A percentile compares a stretch with the other conserved stretches of the same genome.
Conservation (phyloP, 2,329 filamentous ascomycete genomes). For the Ceratocystiopsis brevicomis region DNA sequence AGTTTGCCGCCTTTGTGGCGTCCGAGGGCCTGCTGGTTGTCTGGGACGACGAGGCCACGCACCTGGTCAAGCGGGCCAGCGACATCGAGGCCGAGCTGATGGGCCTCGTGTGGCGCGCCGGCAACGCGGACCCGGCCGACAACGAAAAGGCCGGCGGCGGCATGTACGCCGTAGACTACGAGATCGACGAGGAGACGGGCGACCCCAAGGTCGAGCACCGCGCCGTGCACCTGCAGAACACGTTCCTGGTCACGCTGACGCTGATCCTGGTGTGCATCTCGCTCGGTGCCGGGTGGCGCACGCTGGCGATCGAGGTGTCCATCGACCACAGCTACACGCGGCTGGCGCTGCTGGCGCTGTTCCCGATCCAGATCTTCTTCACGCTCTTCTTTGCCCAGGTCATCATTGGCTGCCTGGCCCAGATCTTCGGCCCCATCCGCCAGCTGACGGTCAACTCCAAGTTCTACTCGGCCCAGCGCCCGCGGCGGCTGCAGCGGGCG, state of each 20-base stretch:
- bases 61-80: slow-evolving; percentile 49
- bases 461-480: slow-evolving; percentile 59
- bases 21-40: slow-evolving; percentile 53
- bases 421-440: slow-evolving; percentile 56
- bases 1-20: slow-evolving; percentile 63
- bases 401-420: slow-evolving; percentile 55
- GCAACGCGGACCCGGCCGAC: slow-evolving; percentile 30
- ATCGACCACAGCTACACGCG: slow-evolving; percentile 45
- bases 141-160: slow-evolving; percentile 22
- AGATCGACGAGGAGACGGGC: slow-evolving; percentile 55
- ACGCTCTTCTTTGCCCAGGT: slow-evolving; percentile 68
- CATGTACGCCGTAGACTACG: slow-evolving; percentile 23
- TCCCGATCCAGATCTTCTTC: slow-evolving; percentile 61
- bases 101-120: slow-evolving; percentile 54
- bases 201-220: slow-evolving; percentile 44
- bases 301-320: slow-evolving; percentile 48
- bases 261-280: slow-evolving; percentile 45
- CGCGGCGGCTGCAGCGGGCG: slow-evolving; percentile 36
- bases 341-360: slow-evolving; percentile 44
- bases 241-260: slow-evolving; percentile 47
- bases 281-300: slow-evolving; percentile 49
- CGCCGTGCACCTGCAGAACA: slow-evolving; percentile 50
- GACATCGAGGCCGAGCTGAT: slow-evolving; percentile 60
- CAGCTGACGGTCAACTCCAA: slow-evolving; percentile 61
- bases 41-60: slow-evolving; percentile 64